Base-by-base conservation (phyloP, 2,329 filamentous ascomycete species). In the Penicillium sp. region DNA sequence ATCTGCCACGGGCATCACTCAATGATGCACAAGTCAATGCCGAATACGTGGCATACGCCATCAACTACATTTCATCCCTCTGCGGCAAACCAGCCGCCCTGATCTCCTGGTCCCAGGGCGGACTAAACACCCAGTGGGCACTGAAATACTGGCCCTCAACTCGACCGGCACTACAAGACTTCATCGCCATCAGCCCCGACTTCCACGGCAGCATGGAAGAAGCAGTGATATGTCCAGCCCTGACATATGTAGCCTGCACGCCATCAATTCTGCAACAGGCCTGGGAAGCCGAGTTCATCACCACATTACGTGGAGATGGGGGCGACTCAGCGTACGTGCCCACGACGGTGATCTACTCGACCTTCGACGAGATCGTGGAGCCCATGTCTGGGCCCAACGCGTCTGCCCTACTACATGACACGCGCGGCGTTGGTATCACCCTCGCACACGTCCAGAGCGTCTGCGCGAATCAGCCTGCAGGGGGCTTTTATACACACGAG, bases 1-100 rank as follows among this genome's bases (percentile, higher is more conserved):
- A 81, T 54, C 69, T 81, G 11, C 77, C 78, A 0, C 63, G 63
- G 1, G 65, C 68, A 31, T 67, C 75, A 29, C 65, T 78, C 8
- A 62, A 53, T 18, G 77, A 82, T 47, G 70, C 69, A 0, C 78
- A 80, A 52, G 51, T 64, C 23, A 80, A 76, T 52, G 64, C 75
- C 4, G 78, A 81, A 58, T 80, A 77, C 53, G 72, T 78, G 31
- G 76, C 77, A 3, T 80, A 82, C 59, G 77, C 78, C 4, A 75
- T 81, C 49, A 77, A 81, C 64, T 81, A 81, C 62, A 69, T 80
- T 47, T 62, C 67, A 23, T 66, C 61, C 27, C 62, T 77, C 50
- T 69, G 35, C 81, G 75, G 74, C 1, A 76, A 67, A 73, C 77
- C 6, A 65, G 68, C 14, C 11, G 35, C 35, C 20, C 6, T 37